Evolutionary conservation across 2,329 filamentous ascomycete genomes (phyloP).

Genomic region (Cladophialophora immunda): DNA sequence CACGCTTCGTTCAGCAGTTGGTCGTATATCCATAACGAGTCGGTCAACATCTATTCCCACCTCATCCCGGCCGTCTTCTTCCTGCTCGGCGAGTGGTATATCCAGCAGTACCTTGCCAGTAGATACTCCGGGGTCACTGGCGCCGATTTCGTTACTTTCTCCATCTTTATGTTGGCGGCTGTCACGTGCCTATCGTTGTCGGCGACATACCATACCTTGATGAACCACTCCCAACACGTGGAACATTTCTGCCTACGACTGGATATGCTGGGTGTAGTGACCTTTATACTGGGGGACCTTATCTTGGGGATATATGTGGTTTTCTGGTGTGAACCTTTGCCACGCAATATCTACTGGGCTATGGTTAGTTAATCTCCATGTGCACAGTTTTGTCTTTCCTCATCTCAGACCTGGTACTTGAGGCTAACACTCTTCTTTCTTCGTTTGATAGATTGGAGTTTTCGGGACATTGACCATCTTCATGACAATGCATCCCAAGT

Average conservation of each 20-base stretch:
- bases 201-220: slow-evolving; percentile 43
- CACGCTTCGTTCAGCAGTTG: slow-evolving; percentile 37
- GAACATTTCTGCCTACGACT: slow-evolving; percentile 40
- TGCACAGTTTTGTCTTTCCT: slow-evolving; percentile 16
- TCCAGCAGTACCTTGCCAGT: slow-evolving; percentile 9
- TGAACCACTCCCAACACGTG: slow-evolving; percentile 43
- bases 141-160: slow-evolving; percentile 39
- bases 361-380: slow-evolving; percentile 21
- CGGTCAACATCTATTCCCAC: slow-evolving; percentile 42
- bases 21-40: slow-evolving; percentile 41
- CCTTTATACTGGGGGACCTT: slow-evolving; percentile 31
- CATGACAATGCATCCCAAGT: slow-evolving; percentile 35
- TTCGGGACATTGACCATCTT: slow-evolving; percentile 28
- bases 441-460: slow-evolving; percentile 23
- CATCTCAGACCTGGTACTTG: slow-evolving; percentile 11
- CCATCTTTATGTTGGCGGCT: slow-evolving; percentile 33
- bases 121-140: slow-evolving; percentile 9
- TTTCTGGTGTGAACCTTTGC: slow-evolving; percentile 34
- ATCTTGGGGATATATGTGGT: slow-evolving; percentile 32
- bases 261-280: slow-evolving; percentile 38
- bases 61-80: slow-evolving; percentile 33
- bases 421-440: slow-evolving; percentile 17
- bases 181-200: slow-evolving; percentile 38
- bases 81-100: slow-evolving; percentile 4
- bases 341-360: slow-evolving; percentile 32